Base-by-base conservation (phyloP, 2,329 filamentous ascomycete genomes). In the Phyllosticta ampelicida region DNA sequence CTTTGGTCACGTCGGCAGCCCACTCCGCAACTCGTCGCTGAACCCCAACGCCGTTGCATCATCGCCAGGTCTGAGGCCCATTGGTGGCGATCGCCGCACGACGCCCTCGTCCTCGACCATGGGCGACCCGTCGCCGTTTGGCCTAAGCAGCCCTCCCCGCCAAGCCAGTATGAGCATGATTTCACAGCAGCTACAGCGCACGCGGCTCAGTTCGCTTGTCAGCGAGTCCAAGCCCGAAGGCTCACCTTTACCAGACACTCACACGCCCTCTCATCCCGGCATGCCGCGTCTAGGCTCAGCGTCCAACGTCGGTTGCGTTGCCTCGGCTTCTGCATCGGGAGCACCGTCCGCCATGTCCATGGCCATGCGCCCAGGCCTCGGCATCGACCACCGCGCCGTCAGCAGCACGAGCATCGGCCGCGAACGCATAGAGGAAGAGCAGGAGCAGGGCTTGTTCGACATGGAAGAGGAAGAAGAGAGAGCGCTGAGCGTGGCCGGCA, bases 1-100 rank as follows among this genome's bases (percentile, higher is more conserved):
- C 1, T 78, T 83, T 56, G 80, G 81, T 51, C 82, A 84, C 65
- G 78, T 86, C 51, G 84, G 84, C 44, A 86, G 84, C 2, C 84
- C 84, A 9, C 77, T 86, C 0, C 82, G 84, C 54, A 84, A 85
- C 66, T 82, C 81, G 2, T 78, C 77, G 6, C 68, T 82, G 36
- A 75, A 78, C 62, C 70, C 75, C 51, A 75, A 71, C 52, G 75
- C 74, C 23, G 8, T n/a, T 16, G 16, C 36, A 16, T 44, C 36
- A 6, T 80, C 75, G 61, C 78, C 78, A n/a, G 74, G 74, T 21
- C 64, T 81, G 16, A 76, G 78, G 16, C 76, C 79, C 49, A 77
- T 79, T 44, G 76, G 76, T 48, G 49, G 49, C 19, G 51, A 54
- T 19, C 56, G 56, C 44, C 74, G 74, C 62, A 74, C 77, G 11